A percentile compares a stretch with the other conserved stretches of the same genome.
phyloP scores from a whole-genome alignment of 176 grass and related monocot genomes.

The Aegilops sharonensis region DNA sequence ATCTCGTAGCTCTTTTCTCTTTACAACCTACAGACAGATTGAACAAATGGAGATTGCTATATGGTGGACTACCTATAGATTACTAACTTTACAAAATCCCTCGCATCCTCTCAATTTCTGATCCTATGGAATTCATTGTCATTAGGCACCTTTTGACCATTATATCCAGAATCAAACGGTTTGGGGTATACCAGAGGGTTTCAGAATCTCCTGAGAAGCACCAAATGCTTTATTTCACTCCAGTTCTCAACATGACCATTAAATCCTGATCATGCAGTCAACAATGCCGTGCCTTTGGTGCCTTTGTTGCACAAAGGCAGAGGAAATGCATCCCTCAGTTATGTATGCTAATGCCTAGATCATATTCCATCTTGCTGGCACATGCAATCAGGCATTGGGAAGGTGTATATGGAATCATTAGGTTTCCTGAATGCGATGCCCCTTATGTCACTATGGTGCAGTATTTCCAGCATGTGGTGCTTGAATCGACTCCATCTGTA shows the following conservation, averaged over 20 bases:
- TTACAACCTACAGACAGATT: slow-evolving; percentile 18
- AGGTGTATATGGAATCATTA: slow-evolving; percentile 71
- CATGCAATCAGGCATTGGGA: slow-evolving; percentile 94
- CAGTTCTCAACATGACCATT: too few species aligned
- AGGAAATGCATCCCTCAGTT: neutral
- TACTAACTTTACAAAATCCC: too few species aligned
- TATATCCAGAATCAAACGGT: too few species aligned
- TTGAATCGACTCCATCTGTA: slow-evolving; percentile 95
- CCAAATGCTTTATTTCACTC: too few species aligned
- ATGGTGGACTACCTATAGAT: too few species aligned
- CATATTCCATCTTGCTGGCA: slow-evolving; percentile 49
- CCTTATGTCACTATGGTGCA: slow-evolving; percentile 70
- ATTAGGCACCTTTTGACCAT: too few species aligned
- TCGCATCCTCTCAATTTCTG: too few species aligned
- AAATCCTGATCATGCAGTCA: neutral
- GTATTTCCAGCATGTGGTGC: slow-evolving; percentile 77
- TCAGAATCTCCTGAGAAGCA: too few species aligned
- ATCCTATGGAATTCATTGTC: too few species aligned
- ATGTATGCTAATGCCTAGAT: slow-evolving; percentile 16
- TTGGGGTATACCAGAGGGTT: too few species aligned
- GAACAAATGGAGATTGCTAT: slow-evolving; percentile 26
- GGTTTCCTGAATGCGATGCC: slow-evolving; percentile 67
- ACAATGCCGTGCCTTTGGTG: neutral
- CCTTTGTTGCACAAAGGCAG: neutral
- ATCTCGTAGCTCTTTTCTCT: slow-evolving; percentile 4